Base-by-base conservation (phyloP, 2,329 filamentous ascomycete genomes). In the Exophiala spinifera region DNA sequence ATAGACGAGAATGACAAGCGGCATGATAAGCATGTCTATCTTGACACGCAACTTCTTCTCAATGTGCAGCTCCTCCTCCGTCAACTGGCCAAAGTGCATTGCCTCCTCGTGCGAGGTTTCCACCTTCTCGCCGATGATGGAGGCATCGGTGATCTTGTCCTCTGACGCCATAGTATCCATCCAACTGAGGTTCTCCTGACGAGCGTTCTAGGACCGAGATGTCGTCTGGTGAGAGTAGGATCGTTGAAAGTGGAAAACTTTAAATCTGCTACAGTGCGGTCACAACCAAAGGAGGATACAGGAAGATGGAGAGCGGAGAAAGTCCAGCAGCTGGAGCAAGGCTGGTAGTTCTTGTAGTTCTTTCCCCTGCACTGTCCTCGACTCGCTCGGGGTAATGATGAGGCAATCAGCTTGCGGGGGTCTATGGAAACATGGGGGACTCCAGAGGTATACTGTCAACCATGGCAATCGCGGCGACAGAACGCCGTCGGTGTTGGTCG, bases 11-110 rank as follows among this genome's bases (percentile, higher is more conserved):
- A 69, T 62, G 1, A 69, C 49, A 19, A 67, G 59, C 0, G 67
- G 66, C 21, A 69, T 59, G 2, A 63, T 73, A 69, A 69, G 64
- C 4, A 62, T 44, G 36, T 69, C 67, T 13, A 69, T 62, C 50
- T 65, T 67, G 19, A 65, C 61, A 13, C 65, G 45, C 7, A 67
- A 55, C 40, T 60, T 57, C 20, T 53, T 55, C 51, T 65, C 63
- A 2, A 69, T 37, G 2, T 51, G 46, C 19, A 46, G 17, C 53
- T 73, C 69, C 46, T 70, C 66, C 34, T 61, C 66, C 4, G 50
- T 57, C 46, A 57, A 45, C 20, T 37, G 20, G 7, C 28, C 49
- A 19, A 20, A 49, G 28, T 57, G 50, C 36, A 54, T 50, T 20
- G 21, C 25, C 33, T 57, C 55, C 25, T 54, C 50, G 21, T 57